Conservation (phyloP, 257 asterid genomes). For the Mitragyna speciosa region DNA sequence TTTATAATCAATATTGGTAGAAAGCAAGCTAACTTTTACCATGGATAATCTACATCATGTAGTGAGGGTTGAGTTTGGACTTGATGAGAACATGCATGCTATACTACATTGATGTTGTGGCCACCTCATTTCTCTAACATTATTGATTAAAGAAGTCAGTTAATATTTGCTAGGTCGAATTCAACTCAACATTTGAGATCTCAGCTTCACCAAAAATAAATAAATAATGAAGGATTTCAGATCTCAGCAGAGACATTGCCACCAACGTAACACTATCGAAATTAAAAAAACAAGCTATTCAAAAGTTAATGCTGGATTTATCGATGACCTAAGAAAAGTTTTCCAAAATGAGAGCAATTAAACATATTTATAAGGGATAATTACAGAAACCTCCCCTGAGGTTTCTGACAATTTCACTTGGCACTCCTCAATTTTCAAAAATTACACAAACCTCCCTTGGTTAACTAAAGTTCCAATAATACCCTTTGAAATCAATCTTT, state of each 20-base stretch:
- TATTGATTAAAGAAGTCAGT: not conserved
- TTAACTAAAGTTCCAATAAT: too few species aligned
- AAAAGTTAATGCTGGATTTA: not conserved
- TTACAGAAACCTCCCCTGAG: too few species aligned
- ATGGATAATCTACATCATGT: not conserved
- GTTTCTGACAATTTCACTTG: too few species aligned
- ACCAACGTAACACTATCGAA: not conserved
- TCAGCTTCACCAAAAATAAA: not conserved
- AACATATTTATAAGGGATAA: too few species aligned
- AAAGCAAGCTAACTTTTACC: not conserved
- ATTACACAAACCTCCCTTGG: too few species aligned
- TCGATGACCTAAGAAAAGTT: not conserved
- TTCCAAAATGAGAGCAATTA: not conserved
- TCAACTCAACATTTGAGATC: not conserved
- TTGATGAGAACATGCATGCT: not conserved
- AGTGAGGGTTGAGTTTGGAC: not conserved
- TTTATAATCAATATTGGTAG: not conserved
- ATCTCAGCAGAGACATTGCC: not conserved
- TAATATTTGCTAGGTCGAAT: not conserved
- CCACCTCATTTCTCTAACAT: not conserved
- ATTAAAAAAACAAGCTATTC: not conserved
- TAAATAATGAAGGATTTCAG: not conserved
- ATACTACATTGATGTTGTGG: not conserved
- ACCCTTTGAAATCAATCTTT: too few species aligned
- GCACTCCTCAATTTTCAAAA: too few species aligned